Conservation (phyloP, 2,329 filamentous ascomycete species). For the Fusarium nurragi region DNA sequence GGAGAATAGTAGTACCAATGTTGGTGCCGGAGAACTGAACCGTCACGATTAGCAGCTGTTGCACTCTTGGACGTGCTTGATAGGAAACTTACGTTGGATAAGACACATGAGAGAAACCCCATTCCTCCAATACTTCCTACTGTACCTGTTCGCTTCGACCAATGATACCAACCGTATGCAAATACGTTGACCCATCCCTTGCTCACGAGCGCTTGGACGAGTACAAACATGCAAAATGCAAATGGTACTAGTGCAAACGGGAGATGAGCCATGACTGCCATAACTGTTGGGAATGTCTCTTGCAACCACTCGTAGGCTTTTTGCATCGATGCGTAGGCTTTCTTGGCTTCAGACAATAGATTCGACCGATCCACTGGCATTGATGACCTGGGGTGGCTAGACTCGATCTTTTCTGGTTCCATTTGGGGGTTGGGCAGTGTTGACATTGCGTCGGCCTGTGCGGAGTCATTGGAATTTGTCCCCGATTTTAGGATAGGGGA, state of each 20-base stretch:
- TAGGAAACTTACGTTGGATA: conserved; percentile 74
- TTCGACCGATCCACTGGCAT: conserved; percentile 51
- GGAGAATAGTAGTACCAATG: conserved; percentile 78
- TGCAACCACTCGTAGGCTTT: conserved; percentile 67
- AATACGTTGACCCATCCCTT: conserved; percentile 81
- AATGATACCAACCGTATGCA: conserved; percentile 77
- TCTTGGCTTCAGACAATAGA: conserved; percentile 59
- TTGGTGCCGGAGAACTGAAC: conserved; percentile 78
- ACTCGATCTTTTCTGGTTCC: not conserved
- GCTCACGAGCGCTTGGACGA: conserved; percentile 76
- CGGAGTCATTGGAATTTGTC: not conserved
- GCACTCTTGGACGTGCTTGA: rapidly evolving
- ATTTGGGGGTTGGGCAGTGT: conserved; percentile 2
- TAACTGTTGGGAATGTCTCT: conserved; percentile 76
- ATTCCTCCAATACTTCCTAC: conserved; percentile 76
- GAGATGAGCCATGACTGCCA: conserved; percentile 71
- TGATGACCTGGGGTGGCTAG: not conserved
- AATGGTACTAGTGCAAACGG: conserved; percentile 76
- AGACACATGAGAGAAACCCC: conserved; percentile 74
- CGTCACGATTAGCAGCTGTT: not conserved
- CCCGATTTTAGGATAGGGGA: not conserved
- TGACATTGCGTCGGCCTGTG: not conserved
- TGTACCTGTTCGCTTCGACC: conserved; percentile 74
- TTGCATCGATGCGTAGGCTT: conserved; percentile 46
- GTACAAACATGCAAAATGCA: conserved; percentile 77